These are phyloP conservation scores for Didymella keratinophila DNA, from an alignment of 2,329 filamentous ascomycete species.

Conservation along the genomic window DNA sequence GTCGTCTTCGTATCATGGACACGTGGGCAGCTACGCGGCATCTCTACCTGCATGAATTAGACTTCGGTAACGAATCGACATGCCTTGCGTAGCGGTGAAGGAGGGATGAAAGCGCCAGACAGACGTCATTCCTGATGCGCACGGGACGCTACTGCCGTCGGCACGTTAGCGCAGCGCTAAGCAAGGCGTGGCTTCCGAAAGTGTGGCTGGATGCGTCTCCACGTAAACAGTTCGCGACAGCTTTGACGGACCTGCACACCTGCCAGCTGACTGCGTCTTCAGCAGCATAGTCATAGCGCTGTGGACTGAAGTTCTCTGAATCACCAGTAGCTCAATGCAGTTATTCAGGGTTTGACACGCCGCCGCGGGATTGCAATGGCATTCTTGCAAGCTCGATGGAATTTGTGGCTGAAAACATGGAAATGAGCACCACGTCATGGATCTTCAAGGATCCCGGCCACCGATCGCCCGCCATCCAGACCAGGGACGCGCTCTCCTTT, in stretches of 20 bases:
- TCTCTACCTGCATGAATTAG: neutral
- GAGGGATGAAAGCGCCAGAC: neutral
- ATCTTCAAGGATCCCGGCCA: slow-evolving; percentile 18
- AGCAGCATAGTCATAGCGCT: neutral
- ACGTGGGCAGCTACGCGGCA: slow-evolving; percentile 10
- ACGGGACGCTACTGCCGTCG: slow-evolving; percentile 19
- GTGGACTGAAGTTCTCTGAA: too few relatives aligned
- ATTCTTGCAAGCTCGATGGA: slow-evolving; percentile 8
- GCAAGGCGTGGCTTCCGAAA: slow-evolving; percentile 4
- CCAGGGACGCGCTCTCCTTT: slow-evolving; percentile 18
- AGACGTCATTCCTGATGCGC: slow-evolving; percentile 18
- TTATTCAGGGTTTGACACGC: neutral
- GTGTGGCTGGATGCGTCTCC: slow-evolving; percentile 19
- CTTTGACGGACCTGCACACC: neutral
- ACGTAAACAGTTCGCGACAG: slow-evolving; percentile 9
- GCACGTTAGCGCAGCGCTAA: slow-evolving; percentile 6
- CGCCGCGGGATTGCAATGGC: slow-evolving; percentile 3
- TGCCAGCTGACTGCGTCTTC: neutral
- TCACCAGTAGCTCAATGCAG: neutral
- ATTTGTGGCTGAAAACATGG: slow-evolving; percentile 23
- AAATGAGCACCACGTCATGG: slow-evolving; percentile 20
- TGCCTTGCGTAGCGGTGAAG: slow-evolving; percentile 9
- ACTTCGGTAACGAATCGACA: slow-evolving; percentile 7
- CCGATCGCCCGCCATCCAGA: slow-evolving; percentile 22
- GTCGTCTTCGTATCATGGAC: neutral